Evolutionary conservation across 2,329 filamentous ascomycete genomes (phyloP).

Genomic region (Nannizziopsis arthrosporioides): DNA sequence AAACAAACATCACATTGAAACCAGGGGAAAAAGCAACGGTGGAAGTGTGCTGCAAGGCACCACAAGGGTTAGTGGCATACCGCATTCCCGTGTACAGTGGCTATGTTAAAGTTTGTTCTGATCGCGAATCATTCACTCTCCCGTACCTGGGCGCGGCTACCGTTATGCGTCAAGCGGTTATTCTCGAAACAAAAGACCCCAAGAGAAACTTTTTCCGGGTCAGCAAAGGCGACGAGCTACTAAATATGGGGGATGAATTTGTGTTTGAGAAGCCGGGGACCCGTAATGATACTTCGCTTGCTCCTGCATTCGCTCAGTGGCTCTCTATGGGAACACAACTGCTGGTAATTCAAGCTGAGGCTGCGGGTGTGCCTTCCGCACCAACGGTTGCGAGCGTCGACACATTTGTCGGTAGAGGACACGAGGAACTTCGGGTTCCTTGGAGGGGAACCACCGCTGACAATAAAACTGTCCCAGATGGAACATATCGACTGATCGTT

Average conservation of each 20-base stretch:
- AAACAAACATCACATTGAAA: neutral
- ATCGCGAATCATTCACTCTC: neutral
- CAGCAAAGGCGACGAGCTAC: neutral
- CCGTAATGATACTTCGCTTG: no score
- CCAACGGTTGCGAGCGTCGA: neutral
- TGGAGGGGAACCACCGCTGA: neutral
- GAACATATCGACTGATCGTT: neutral
- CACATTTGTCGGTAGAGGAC: neutral
- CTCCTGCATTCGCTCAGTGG: no score
- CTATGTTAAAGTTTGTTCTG: neutral
- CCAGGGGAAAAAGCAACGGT: neutral
- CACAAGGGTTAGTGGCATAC: neutral
- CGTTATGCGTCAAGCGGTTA: neutral
- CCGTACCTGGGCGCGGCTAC: neutral
- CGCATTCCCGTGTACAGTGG: neutral
- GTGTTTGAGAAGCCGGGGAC: no score
- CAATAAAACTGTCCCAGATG: neutral
- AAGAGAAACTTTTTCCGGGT: neutral
- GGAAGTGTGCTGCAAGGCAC: neutral
- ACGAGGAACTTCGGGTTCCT: neutral
- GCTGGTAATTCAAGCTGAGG: no score
- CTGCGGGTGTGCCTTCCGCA: no score
- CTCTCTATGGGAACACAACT: no score
- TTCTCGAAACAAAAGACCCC: neutral
- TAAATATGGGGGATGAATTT: neutral